phyloP scores from a whole-genome alignment of 345 rosid genomes.

The Hevea brasiliensis region DNA sequence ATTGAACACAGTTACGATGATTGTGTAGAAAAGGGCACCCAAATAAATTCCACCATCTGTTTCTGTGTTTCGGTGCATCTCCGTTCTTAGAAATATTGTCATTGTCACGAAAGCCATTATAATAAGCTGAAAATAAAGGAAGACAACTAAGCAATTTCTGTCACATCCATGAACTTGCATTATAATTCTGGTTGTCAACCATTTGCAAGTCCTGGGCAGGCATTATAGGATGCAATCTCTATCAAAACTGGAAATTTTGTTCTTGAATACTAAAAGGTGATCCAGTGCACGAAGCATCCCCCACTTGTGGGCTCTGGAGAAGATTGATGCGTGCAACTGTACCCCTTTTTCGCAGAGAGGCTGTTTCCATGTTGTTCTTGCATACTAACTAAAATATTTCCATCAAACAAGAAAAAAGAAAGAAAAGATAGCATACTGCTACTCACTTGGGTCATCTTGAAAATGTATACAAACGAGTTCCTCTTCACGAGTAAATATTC shows the following conservation, averaged over 20 bases:
- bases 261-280: too few relatives aligned
- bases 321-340: too few relatives aligned
- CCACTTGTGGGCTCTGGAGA: too few relatives aligned
- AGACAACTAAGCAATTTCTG: not conserved
- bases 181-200: too few relatives aligned
- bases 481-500: conserved; percentile 81
- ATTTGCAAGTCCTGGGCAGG: too few relatives aligned
- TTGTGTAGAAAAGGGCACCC: conserved; percentile 63
- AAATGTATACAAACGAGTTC: conserved; percentile 67
- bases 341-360: too few relatives aligned
- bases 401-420: not conserved
- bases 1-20: conserved; percentile 59
- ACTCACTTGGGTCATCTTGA: conserved; percentile 50
- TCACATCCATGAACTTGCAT: not conserved
- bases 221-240: too few relatives aligned
- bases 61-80: conserved; percentile 59
- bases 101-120: conserved; percentile 51
- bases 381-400: too few relatives aligned
- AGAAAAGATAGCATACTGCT: not conserved
- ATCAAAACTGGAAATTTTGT: too few relatives aligned
- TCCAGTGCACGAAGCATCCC: too few relatives aligned
- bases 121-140: conserved; percentile 49
- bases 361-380: too few relatives aligned
- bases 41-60: conserved; percentile 63
- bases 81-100: conserved; percentile 67